phyloP scores from a whole-genome alignment of 2,329 filamentous ascomycete species.

The Aaosphaeria pasadenensis region DNA sequence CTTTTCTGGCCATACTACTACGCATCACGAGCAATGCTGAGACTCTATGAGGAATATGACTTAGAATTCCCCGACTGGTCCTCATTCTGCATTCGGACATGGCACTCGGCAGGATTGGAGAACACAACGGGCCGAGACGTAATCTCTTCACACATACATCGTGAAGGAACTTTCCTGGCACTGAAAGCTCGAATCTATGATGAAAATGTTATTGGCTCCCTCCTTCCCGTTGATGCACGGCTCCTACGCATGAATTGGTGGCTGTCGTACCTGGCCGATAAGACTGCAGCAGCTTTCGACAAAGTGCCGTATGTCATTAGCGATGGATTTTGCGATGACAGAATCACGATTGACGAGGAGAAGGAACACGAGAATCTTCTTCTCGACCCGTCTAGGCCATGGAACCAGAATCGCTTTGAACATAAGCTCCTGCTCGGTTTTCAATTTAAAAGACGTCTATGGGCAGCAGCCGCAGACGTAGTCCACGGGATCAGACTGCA shows the following conservation, averaged over 20 bases:
- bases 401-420: conserved; percentile 1
- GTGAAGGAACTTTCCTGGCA: conserved; percentile 1
- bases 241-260: conserved; percentile 1
- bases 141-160: neutral
- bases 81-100: conserved; percentile 1
- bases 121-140: neutral
- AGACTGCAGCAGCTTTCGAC: neutral
- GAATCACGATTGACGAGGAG: neutral
- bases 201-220: neutral
- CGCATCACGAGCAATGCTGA: neutral
- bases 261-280: conserved; percentile 1
- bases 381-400: neutral
- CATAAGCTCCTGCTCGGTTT: neutral
- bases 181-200: neutral
- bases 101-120: conserved; percentile 1
- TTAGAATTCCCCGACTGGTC: conserved; percentile 1
- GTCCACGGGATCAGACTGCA: neutral
- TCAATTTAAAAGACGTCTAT: neutral
- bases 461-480: neutral
- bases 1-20: neutral
- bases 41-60: conserved; percentile 2
- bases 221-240: neutral
- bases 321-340: no score
- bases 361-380: neutral
- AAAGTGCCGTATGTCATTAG: neutral